Base-by-base conservation (phyloP, 2,329 filamentous ascomycete species). In the Pseudonectria foliicola region DNA sequence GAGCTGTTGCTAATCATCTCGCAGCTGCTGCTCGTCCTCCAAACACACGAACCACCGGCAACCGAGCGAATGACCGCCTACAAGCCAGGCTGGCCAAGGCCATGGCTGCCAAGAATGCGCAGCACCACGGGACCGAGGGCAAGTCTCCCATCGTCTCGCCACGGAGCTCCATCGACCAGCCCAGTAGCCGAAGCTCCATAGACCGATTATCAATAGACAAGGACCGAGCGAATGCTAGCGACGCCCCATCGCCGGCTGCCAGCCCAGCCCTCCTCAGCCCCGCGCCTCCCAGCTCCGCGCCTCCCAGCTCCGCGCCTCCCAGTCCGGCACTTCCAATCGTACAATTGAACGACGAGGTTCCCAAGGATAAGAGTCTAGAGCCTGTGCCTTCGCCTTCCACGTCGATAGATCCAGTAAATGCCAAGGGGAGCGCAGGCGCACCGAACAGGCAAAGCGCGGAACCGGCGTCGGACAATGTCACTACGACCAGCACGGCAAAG, bases 61-160 rank as follows among this genome's bases (percentile, higher is more conserved):
- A 54, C 28, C 66, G 77, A 46, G 67, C 75, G 41, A 92, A 87
- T 61, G 88, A 93, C 50, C 78, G 88, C 34, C 68, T 98, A 28
- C 89, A 95, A 56, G 89, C 95, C 57, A 76, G 88, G 42, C 71
- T 98, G 40, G 90, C 90, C 21, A 85, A 86, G 54, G 92, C 89
- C 21, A 77, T 95, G 51, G 86, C 82, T 3, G 82, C 82, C 39
- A 86, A 83, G 53, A 75, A 71, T 34, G 40, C 45, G 13, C 49
- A 48, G 21, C 38, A 44, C 10, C 43, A 35, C 10, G 30, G 32
- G 49, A 65, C 14, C 60, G 68, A 5, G 73, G 73, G n/a, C 61
- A 73, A 33, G 63, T 69, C 15, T 10, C 31, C 30, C 7, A 25
- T 44, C 7, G 24, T 44, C 13, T 63, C 61, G 23, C 59, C 60